Evolutionary conservation across 345 rosid species (phyloP).

Genomic region (Syzygium grande): DNA sequence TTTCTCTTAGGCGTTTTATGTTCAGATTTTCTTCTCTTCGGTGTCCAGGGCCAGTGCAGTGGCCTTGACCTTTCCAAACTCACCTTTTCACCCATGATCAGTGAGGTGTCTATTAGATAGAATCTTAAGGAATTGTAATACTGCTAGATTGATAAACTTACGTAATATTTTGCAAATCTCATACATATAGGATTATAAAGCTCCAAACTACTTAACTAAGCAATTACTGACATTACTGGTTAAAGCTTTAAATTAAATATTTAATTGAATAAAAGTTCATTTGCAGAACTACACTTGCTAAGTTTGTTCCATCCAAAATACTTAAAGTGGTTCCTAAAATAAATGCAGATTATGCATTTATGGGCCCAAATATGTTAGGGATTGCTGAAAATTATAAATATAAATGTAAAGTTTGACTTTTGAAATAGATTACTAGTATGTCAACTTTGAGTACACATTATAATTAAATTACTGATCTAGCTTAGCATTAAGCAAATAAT

Average conservation of each 20-base stretch:
- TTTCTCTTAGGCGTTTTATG: not conserved
- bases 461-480: not conserved
- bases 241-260: not conserved
- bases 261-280: not conserved
- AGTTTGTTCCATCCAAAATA: not conserved
- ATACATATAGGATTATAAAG: not conserved
- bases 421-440: not conserved
- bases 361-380: not conserved
- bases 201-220: not conserved
- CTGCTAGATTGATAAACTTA: rapidly evolving
- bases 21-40: not conserved
- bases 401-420: not conserved
- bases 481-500: not conserved
- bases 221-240: not conserved
- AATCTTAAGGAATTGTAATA: not conserved
- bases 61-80: not conserved
- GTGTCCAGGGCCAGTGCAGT: not conserved
- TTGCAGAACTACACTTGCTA: not conserved
- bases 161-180: not conserved
- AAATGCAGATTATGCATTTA: not conserved
- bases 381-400: not conserved
- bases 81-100: not conserved
- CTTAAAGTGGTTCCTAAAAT: not conserved
- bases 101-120: not conserved
- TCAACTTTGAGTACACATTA: not conserved